A percentile compares a stretch with the other conserved stretches of the same genome.
Evolutionary conservation across 768 basidiomycete genomes (phyloP).

Genomic region (Termitomyces sp.): DNA sequence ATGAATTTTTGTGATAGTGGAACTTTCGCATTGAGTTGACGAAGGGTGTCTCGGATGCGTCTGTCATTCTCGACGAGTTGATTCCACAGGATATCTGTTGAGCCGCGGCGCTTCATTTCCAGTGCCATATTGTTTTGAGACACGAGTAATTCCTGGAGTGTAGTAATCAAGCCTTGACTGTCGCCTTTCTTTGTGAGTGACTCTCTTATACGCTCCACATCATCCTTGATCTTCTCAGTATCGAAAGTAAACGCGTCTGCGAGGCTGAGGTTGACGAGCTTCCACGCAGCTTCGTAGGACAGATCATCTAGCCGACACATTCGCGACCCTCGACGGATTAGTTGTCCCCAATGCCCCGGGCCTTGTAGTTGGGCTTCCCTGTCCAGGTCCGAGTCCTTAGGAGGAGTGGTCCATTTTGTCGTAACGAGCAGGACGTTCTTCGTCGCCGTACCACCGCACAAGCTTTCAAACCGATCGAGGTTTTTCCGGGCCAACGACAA

Average conservation of each 20-base stretch:
- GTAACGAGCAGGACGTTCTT: constrained; percentile 11
- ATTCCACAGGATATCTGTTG: constrained; percentile 8
- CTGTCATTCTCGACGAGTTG: constrained; percentile 10
- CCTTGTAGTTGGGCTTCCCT: constrained; percentile 3
- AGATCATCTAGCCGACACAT: constrained; percentile 10
- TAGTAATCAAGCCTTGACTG: constrained; percentile 2
- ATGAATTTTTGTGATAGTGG: constrained; percentile 8
- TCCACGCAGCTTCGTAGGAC: constrained; percentile 10
- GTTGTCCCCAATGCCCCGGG: constrained; percentile 7
- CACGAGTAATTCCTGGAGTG: background rate
- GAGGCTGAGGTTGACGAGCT: constrained; percentile 9
- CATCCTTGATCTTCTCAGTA: constrained; percentile 7
- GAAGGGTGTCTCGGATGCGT: constrained; percentile 8
- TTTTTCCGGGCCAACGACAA: constrained; percentile 4
- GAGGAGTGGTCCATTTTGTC: constrained; percentile 11
- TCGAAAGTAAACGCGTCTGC: constrained; percentile 8
- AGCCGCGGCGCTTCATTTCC: constrained; percentile 7
- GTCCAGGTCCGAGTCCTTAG: constrained; percentile 1
- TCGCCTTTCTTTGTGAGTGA: constrained; percentile 4
- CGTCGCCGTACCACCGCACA: constrained; percentile 7
- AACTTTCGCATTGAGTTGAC: constrained; percentile 7
- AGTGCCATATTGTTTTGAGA: constrained; percentile 6
- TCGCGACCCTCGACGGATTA: constrained; percentile 9
- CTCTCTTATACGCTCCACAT: constrained; percentile 4
- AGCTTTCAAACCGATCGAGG: constrained; percentile 7